Base-by-base conservation (phyloP, 1,284 basidiomycete genomes). In the Xerocomus nothofagi region DNA sequence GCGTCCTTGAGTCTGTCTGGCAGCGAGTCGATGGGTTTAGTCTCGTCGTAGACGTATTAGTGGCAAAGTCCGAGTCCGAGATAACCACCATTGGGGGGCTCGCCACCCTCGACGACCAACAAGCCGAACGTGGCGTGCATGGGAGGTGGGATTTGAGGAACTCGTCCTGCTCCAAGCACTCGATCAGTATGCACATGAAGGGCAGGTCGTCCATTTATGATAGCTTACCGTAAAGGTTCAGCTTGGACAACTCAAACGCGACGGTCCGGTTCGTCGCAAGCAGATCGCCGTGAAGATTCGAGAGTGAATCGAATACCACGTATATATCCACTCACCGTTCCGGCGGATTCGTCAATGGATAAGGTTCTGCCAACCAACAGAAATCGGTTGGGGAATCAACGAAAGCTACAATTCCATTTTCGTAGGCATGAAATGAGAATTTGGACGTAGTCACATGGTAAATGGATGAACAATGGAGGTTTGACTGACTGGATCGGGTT, bases 31-130 rank as follows among this genome's bases (percentile, higher is more conserved):
- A 45, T 33, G 3, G 39, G 42, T 38, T 52, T 37, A 3, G 15
- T 34, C 20, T 38, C 36, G 20, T 41, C 39, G 23, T 32, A 37
- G 3, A 7, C 27, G 27, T 73, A 74, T 33, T 63, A 50, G 56
- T 68, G 66, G 17, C 55, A 39, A 18, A 72, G 56, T 6, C 67
- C 68, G 38, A 71, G 67, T 0, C 58, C 70, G n/a, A 74, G 56
- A 24, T 49, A 49, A 0, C 69, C 71, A 3, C 71, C 72, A 1
- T 55, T 31, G n/a, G 63, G 63, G 23, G 49, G 59, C 21, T 57
- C 56, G 2, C 73, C 73, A 8, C 73, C 73, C 40, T 69, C 56
- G 17, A 76, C 48, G 11, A 74, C 70, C 17, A 76, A 66, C 4
- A 69, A 70, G 3, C 66, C 68, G 41, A 75, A 68, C 62, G 73